phyloP scores from a whole-genome alignment of 2,329 filamentous ascomycete species.

The Paraphaeosphaeria sporulosa region DNA sequence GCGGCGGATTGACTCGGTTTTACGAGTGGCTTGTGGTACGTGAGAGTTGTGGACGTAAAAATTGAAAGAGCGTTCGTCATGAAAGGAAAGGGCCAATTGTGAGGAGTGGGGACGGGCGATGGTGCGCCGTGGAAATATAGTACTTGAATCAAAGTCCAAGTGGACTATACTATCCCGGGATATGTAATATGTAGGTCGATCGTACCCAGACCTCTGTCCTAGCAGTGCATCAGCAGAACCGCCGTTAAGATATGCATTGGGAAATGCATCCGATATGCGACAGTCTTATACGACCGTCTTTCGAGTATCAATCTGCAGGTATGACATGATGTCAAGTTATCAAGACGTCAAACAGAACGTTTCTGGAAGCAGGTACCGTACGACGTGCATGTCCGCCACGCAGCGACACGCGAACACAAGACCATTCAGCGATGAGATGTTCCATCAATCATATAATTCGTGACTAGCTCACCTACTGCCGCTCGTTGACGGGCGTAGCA shows the following conservation, averaged over 20 bases:
- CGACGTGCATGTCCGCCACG: neutral
- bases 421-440: neutral
- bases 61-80: neutral
- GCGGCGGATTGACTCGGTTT: neutral
- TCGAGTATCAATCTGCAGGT: neutral
- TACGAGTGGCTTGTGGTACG: neutral
- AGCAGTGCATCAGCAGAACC: too few relatives aligned
- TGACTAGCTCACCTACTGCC: neutral
- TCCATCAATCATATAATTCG: neutral
- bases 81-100: neutral
- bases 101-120: neutral
- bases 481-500: slow-evolving; percentile 27
- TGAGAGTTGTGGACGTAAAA: neutral
- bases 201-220: too few relatives aligned
- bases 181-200: too few relatives aligned
- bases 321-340: neutral
- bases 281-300: neutral
- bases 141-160: neutral
- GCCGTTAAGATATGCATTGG: neutral
- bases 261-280: neutral
- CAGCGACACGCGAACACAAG: neutral
- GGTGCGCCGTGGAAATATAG: neutral
- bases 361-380: neutral
- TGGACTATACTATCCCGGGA: too few relatives aligned
- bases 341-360: neutral